phyloP scores from a whole-genome alignment of 768 basidiomycete genomes.

The Trichaptum fuscoviolaceum region DNA sequence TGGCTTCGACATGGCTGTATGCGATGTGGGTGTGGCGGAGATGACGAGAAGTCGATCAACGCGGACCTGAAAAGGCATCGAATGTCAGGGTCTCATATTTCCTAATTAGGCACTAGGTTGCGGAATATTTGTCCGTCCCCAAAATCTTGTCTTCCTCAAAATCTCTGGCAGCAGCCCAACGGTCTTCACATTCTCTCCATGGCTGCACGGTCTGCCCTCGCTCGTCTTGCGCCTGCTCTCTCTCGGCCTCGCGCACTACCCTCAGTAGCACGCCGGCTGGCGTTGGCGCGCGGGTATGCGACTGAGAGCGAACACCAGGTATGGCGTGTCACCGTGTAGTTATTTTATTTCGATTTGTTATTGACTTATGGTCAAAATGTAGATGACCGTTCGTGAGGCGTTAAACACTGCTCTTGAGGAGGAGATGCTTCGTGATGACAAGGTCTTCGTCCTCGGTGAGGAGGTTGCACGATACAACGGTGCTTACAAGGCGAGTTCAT shows the following conservation, averaged over 20 bases:
- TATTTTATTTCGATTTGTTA: constrained; percentile 24
- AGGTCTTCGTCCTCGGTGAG: constrained; percentile 92
- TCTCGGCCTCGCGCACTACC: constrained; percentile 38
- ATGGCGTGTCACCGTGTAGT: constrained; percentile 23
- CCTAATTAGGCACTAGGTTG: neutral
- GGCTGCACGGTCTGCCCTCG: constrained; percentile 58
- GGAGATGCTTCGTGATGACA: constrained; percentile 96
- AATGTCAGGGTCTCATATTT: neutral
- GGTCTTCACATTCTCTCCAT: constrained; percentile 36
- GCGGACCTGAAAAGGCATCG: neutral
- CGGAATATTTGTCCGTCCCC: constrained; percentile 14
- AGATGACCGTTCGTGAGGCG: constrained; percentile 99
- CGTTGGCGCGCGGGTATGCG: constrained; percentile 58
- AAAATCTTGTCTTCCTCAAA: constrained; percentile 3
- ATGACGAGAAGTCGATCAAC: constrained; percentile 8
- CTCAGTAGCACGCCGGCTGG: constrained; percentile 33
- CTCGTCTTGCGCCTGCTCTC: constrained; percentile 53
- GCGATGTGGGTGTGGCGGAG: neutral
- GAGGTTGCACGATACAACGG: constrained; percentile 99
- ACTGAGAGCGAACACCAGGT: constrained; percentile 49
- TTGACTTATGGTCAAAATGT: constrained; percentile 14
- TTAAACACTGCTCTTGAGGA: constrained; percentile 98
- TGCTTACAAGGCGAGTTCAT: constrained; percentile 75
- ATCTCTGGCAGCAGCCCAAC: constrained; percentile 16
- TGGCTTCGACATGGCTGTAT: constrained; percentile 33